These are phyloP conservation scores for Sorghum bicolor DNA, from an alignment of 176 grass and related monocot genomes.

Conservation along the genomic window Sorghum_bicolor_NCBIv3 NC_012873.2:7103501-7104000, in stretches of 20 bases:
- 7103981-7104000: constrained; percentile 17
- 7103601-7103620: not conserved
- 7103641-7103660: constrained; percentile 49
- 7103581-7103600: constrained; percentile 9
- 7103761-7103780: not conserved
- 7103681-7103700: constrained; percentile 30
- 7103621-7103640: constrained; percentile 73
- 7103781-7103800: not conserved
- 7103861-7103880: not conserved
- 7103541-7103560: constrained; percentile 74
- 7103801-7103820: not conserved
- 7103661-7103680: constrained; percentile 41
- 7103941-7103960: constrained; percentile 11
- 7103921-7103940: not conserved
- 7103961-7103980: constrained; percentile 29
- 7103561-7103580: constrained; percentile 59
- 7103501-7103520: constrained; percentile 57
- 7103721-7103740: constrained; percentile 64
- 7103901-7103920: not conserved
- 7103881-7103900: not conserved
- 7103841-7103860: not conserved
- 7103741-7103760: constrained; percentile 73
- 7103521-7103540: constrained; percentile 70
- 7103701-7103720: not conserved
- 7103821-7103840: not conserved